Evolutionary conservation across 768 basidiomycete species (phyloP).

Genomic region (Auriscalpium orientale): DNA sequence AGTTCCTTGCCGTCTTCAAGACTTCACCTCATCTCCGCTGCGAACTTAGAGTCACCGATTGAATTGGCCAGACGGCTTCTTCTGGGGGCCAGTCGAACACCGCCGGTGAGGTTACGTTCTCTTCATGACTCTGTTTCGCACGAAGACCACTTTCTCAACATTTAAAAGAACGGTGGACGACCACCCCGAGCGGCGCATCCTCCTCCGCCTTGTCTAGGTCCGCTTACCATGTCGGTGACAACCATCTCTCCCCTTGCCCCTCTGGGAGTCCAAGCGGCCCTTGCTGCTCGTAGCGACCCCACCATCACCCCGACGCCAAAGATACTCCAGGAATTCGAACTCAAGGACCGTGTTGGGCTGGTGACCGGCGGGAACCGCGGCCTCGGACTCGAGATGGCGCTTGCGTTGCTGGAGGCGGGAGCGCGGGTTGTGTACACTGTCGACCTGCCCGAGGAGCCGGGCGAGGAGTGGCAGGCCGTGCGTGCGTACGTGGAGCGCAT

Average conservation of each 20-base stretch:
- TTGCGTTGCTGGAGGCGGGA: constrained; percentile 64
- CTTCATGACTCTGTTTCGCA: too few relatives aligned
- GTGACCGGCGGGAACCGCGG: constrained; percentile 36
- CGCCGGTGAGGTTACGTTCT: too few relatives aligned
- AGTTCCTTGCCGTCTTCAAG: too few relatives aligned
- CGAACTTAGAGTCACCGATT: too few relatives aligned
- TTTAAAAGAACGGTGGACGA: too few relatives aligned
- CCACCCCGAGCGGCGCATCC: too few relatives aligned
- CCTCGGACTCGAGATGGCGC: constrained; percentile 72
- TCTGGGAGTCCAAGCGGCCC: constrained; percentile 56
- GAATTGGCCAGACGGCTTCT: neutral
- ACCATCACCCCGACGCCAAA: constrained; percentile 30
- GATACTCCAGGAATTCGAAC: constrained; percentile 52
- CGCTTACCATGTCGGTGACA: neutral
- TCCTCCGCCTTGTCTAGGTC: too few relatives aligned
- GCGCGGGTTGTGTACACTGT: constrained; percentile 60
- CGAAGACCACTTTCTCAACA: too few relatives aligned
- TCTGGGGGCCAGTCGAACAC: too few relatives aligned
- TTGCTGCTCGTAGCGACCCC: constrained; percentile 32
- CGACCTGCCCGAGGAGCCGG: constrained; percentile 48
- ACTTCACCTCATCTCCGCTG: too few relatives aligned
- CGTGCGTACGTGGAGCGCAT: constrained; percentile 39
- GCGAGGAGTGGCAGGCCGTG: constrained; percentile 48
- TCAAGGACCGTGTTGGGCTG: constrained; percentile 42
- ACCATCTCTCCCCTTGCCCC: constrained; percentile 48